These are phyloP conservation scores for Nasturtium officinale DNA, from an alignment of 345 rosid species.

Conservation along the genomic window DNA sequence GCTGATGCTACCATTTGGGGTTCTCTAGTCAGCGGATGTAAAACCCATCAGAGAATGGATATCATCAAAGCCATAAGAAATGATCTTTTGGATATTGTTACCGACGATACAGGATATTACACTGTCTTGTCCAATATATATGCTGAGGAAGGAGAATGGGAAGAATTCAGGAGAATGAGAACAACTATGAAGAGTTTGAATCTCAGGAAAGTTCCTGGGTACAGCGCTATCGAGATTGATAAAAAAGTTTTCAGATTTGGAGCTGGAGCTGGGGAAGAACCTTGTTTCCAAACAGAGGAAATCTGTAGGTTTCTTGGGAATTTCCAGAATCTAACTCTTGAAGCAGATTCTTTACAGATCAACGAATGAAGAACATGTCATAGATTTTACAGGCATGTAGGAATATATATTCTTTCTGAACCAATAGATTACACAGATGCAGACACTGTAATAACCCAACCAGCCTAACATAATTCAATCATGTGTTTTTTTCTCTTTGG, in stretches of 20 bases:
- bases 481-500: conserved; percentile 11
- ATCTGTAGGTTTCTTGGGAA: conserved; percentile 31
- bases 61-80: conserved; percentile 53
- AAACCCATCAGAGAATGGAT: conserved; percentile 74
- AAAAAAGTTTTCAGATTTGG: conserved; percentile 42
- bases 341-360: conserved; percentile 11
- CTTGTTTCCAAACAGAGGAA: conserved; percentile 27
- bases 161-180: conserved; percentile 56
- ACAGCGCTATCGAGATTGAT: conserved; percentile 48
- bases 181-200: conserved; percentile 46
- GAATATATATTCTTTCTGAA: conserved; percentile 1
- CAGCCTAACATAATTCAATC: conserved; percentile 20
- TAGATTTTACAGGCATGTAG: conserved; percentile 26
- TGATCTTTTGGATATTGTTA: conserved; percentile 47
- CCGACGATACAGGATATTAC: conserved; percentile 69
- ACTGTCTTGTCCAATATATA: conserved; percentile 70
- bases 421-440: not conserved
- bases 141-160: conserved; percentile 84
- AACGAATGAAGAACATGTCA: conserved; percentile 11
- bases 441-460: conserved; percentile 35
- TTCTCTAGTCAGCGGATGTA: conserved; percentile 74
- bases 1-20: conserved; percentile 72
- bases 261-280: conserved; percentile 46
- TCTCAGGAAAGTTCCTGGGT: conserved; percentile 70
- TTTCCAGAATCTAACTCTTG: conserved; percentile 34